Base-by-base conservation (phyloP, 768 basidiomycete species). In the Amanita molliuscula region DNA sequence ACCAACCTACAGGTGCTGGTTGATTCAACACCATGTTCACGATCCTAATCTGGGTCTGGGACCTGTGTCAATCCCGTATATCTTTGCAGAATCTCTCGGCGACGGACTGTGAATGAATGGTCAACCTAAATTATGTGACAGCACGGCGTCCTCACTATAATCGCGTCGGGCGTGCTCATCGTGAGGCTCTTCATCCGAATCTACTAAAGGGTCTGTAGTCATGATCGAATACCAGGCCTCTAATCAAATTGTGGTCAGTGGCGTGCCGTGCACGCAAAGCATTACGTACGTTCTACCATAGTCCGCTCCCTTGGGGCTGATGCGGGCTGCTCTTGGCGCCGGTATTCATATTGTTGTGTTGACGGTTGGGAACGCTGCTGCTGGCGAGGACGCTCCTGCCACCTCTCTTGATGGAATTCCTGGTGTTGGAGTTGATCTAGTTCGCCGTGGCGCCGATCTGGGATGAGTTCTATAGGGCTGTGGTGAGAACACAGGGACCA, bases 211-310 rank as follows among this genome's bases (percentile, higher is more conserved):
- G 59, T 88, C 84, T 31, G 72, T 71, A 23, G 74, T 76, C 34
- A 72, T 72, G 25, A 80, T 73, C 28, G 77, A 66, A 57, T 82
- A 78, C 84, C 84, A 88, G 6, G 86, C 84, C 51, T 88, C 87
- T 89, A 66, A 18, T 51, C 48, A 41, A 53, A 45, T 21, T 46
- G 40, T 36, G 47, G 53, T 42, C 25, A 36, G 51, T 40, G 51
- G 25, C 50, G 51, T 47, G 42, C 20, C 25, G 37, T 34, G n/a
- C 33, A 41, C 34, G 56, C 21, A 11, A 47, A 38, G 29, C 26
- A 23, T 25, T 36, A 57, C 67, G 54, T 56, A 76, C 76, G 74
- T 55, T 77, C 68, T 20, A 76, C 61, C 71, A 77, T 75, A 3
- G 69, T 67, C 37, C 74, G 70, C 44, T 66, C 64, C 50, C 57